phyloP scores from a whole-genome alignment of 116 monocot genomes.

The Phalaenopsis hybrid region DNA sequence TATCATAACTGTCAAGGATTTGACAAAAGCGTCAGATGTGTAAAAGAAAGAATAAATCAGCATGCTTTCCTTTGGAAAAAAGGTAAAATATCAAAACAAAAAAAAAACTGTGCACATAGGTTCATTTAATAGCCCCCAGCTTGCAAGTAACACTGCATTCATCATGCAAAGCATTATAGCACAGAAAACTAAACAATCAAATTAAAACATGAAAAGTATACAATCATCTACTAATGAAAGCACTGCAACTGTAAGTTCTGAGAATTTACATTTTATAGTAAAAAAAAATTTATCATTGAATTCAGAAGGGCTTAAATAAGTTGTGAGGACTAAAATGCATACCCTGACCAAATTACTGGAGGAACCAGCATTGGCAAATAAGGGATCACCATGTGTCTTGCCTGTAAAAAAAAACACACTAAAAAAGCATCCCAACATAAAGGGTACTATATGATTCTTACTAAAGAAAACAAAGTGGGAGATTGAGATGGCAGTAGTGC shows the following conservation, averaged over 20 bases:
- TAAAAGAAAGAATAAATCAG: slow-evolving; percentile 4
- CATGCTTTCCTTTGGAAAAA: background rate
- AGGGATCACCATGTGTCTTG: slow-evolving; percentile 92
- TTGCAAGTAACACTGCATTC: no score
- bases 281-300: background rate
- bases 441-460: background rate
- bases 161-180: background rate
- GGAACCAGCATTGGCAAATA: slow-evolving; percentile 98
- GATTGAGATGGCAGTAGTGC: background rate
- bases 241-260: background rate
- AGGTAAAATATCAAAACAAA: no score
- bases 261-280: background rate
- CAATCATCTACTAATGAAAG: background rate
- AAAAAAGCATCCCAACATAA: background rate
- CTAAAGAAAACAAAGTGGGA: background rate
- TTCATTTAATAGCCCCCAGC: background rate
- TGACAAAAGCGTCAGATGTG: background rate
- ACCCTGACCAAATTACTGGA: slow-evolving; percentile 86
- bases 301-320: background rate
- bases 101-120: background rate
- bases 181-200: background rate
- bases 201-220: background rate
- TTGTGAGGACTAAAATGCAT: slow-evolving; percentile 2
- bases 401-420: slow-evolving; percentile 30
- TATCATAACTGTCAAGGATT: slow-evolving; percentile 61